Base-by-base conservation (phyloP, 352 stramenopile species). In the Phytophthora boehmeriae region DNA sequence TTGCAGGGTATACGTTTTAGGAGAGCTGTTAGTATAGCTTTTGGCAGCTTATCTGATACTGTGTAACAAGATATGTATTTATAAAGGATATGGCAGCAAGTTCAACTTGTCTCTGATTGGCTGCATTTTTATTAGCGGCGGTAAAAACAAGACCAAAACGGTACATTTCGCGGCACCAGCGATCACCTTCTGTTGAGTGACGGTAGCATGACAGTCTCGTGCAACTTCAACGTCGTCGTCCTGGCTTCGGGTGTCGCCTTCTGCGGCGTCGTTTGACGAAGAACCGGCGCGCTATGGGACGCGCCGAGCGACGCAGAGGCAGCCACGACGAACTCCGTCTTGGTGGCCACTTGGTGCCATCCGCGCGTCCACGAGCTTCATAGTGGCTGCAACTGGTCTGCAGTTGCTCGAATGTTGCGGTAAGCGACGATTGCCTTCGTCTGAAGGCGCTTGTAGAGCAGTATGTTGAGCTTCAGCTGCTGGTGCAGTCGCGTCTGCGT, bases 281-380 rank as follows among this genome's bases (percentile, higher is more conserved):
- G 34, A 20, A 35, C 9, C 11, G 52, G 41, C 46, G 54, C 9
- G 20, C 50, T 67, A 38, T 19, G 50, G 5, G 63, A 59, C 5
- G 19, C 34, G 1, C 41, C 41, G 17, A 68, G 46, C 20, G 30
- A 4, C 0, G 44, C 14, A 14, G 34, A 6, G 0, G 50, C 5
- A 14, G 62, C 47, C 22, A 87, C 70, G 14, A 83, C 58, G 27
- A 88, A 59, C 54, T 81, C 65, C 1, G 68, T 77, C 48, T 87
- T 88, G 10, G 73, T 82, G 9, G 72, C 16, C 20, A 87, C 77
- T 8, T 64, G 70, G 39, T 85, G 71, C 80, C 80, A 87, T 9
- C 27, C 42, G 23, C 55, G 36, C 27, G 38, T 5, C 13, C 20
- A 28, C 46, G 34, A 70, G 48, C 35, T 59, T 60, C 4, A 23